Conservation (phyloP, 495 filamentous ascomycete species). For the Daldinia bambusicola region DNA sequence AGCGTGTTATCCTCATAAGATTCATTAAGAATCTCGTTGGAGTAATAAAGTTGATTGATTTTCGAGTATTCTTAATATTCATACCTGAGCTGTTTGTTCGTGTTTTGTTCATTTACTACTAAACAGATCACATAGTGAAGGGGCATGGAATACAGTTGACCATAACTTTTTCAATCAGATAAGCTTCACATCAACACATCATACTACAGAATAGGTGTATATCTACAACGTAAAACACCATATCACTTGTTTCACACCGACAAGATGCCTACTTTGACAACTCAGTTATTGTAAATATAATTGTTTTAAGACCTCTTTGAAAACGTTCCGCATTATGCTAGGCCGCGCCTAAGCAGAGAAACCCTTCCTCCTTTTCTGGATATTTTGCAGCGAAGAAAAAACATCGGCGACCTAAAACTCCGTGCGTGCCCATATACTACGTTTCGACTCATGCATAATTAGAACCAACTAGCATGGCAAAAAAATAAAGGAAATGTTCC, state of each 20-base stretch:
- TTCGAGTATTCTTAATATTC: too few species aligned
- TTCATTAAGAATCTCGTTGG: too few species aligned
- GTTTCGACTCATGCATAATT: background rate
- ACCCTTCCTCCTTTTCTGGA: background rate
- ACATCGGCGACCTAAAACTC: background rate
- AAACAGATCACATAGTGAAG: background rate
- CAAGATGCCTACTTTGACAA: background rate
- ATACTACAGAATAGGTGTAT: background rate
- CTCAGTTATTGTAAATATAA: background rate
- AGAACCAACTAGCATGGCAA: background rate
- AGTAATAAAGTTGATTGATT: background rate
- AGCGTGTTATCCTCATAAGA: too few species aligned
- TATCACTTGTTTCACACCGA: background rate
- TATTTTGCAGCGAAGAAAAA: background rate
- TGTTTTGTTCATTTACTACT: background rate
- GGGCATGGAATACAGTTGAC: too few species aligned
- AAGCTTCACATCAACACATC: background rate
- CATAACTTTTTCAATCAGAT: background rate
- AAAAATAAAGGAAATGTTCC: background rate
- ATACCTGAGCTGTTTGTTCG: too few species aligned
- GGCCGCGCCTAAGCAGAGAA: background rate
- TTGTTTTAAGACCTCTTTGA: background rate
- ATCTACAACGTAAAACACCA: background rate
- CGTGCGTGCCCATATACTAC: background rate
- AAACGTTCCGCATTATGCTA: background rate